Evolutionary conservation across 768 basidiomycete genomes (phyloP).

Genomic region (Pleurotus ostreatus): DNA sequence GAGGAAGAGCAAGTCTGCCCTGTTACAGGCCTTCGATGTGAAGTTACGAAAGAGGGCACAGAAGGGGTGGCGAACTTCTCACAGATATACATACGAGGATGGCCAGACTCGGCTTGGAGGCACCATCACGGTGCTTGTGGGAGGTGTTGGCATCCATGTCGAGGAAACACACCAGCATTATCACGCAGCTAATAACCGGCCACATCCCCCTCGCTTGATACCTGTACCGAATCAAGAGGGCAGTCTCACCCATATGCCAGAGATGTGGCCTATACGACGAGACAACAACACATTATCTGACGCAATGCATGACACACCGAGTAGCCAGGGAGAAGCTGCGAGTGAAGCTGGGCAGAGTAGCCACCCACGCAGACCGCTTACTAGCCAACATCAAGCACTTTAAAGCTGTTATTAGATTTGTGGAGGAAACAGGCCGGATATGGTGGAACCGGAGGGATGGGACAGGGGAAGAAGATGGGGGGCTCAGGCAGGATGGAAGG

Average conservation of each 20-base stretch:
- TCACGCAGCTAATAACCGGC: conserved; percentile 8
- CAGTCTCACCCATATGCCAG: conserved; percentile 3
- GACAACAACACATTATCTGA: conserved; percentile 9
- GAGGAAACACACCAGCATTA: not conserved
- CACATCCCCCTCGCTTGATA: conserved; percentile 6
- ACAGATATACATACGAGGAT: too few species aligned
- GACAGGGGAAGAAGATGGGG: too few species aligned
- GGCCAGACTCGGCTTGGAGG: too few species aligned
- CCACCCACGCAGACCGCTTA: not conserved
- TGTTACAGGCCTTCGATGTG: too few species aligned
- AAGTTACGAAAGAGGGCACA: too few species aligned
- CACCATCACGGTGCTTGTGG: too few species aligned
- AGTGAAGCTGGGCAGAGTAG: not conserved
- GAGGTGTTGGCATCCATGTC: not conserved
- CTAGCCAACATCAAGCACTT: not conserved
- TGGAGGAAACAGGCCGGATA: not conserved
- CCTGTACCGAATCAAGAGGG: conserved; percentile 8
- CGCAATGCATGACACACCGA: not conserved
- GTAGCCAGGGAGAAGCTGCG: not conserved
- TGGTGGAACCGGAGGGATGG: not conserved
- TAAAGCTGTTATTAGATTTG: not conserved
- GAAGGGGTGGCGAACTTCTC: too few species aligned
- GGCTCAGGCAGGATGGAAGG: too few species aligned
- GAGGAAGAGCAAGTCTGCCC: too few species aligned
- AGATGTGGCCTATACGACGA: not conserved